Evolutionary conservation across 2,329 filamentous ascomycete genomes (phyloP), one percentile per base, ranked within the genome.

Genomic region (Dryadomyces sulphureus): DNA sequence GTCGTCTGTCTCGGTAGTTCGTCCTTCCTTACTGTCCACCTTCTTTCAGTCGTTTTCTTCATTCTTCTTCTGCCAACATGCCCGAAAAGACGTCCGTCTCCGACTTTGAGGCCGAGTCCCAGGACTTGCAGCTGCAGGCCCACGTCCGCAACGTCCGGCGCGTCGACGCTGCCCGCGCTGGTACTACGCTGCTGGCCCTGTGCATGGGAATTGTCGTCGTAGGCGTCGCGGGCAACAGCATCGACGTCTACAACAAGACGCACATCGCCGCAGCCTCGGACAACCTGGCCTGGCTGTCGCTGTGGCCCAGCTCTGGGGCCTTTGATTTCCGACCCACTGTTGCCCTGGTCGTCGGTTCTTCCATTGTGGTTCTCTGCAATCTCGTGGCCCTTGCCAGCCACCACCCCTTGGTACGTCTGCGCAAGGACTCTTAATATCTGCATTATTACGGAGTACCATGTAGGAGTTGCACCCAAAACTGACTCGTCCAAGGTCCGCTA

Each of bases 281-380:
- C 72, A 65, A 54, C 54, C 70, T 19, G 20, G 38, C 38, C 21
- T 50, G 47, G 45, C 64, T 79, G 17, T 64, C 74, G 1, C 55
- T 80, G 42, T 81, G 77, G 77, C 77, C 77, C 0, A 59, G 64
- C 14, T n/a, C 16, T 2, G 38, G 14, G 9, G 59, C 69, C 25
- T 74, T 80, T 54, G 69, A 79, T 55, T 56, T 76, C 30, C 65
- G 72, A 41, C 75, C 76, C 2, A 75, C 72, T 3, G 60, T 73
- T 25, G 71, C 74, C 8, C 62, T 79, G 22, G 65, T 79, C 17
- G 66, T 63, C 22, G 70, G 70, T 34, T 67, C 73, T 43, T 59
- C 62, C 30, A 59, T 79, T 40, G 65, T 78, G 8, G 57, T 70
- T 7, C 45, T 73, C 7, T 58, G 65, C 49, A 77, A 70, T 54